Evolutionary conservation across 768 basidiomycete species (phyloP), one percentile per base, ranked within the genome.

Genomic region (Lentinula lateritia): DNA sequence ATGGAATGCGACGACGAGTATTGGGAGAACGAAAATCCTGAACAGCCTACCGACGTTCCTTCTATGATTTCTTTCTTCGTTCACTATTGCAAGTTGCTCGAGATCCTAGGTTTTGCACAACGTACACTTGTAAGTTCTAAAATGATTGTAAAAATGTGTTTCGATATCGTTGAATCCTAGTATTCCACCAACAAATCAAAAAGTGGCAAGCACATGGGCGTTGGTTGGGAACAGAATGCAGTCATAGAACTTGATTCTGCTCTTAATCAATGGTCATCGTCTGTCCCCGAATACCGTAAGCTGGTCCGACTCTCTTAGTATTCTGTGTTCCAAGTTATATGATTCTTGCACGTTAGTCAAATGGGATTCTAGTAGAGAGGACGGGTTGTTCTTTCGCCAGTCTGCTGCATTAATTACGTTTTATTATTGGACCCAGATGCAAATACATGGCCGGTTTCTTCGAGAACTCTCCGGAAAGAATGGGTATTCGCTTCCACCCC

Each of bases 241-340:
- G 84, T 89, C 9, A 75, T 85, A 12, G 83, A 86, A 54, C 72
- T 89, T 9, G 87, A 89, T 68, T 85, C 83, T 0, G 80, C 83
- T 0, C 73, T 90, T 65, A 67, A 79, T 81, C 66, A 80, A 20
- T 92, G 88, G 84, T 77, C 85, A 23, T 83, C 86, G 50, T 73
- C 77, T 0, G 71, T 89, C 0, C 88, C 88, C 1, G 74, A 79
- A 32, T 82, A 85, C 63, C 70, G 85, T 86, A 62, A 60, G 78
- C 73, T 5, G 3, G 36, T 18, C 32, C 15, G 15, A 16, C 3
- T 9, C 0, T 35, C 0, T 57, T 32, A 39, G 6, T 38, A 20
- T 54, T 55, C n/a, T 53, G 41, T 1, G 13, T 32, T 74, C 7
- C 1, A 52, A 53, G 7, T 38, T 42, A 8, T 8, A 18, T 20